Base-by-base conservation (phyloP, 305 asterid species). In the Fraxinus xanthoxyloides region DNA sequence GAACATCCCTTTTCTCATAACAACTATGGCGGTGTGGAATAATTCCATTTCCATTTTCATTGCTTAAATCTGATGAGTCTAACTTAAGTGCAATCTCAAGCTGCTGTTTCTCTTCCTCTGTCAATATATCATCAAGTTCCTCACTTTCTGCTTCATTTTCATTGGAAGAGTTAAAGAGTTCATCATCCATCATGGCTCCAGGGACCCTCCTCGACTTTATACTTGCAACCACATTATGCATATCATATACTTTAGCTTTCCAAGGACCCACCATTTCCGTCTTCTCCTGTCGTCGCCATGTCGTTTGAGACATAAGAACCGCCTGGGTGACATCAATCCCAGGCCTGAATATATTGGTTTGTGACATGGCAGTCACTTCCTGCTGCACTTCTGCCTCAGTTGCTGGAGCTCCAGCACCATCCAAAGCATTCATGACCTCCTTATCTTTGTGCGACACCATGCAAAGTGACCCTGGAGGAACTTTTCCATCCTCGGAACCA, bases 281-380 rank as follows among this genome's bases (percentile, higher is more conserved):
- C 82, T 88, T 92, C 89, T 96, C 99, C 83, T 86, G 90, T 80
- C 94, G 90, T 83, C 98, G 90, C 99, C 99, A 96, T 2, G 98
- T 93, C 32, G 86, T 86, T 84, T 96, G 99, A 65, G 98, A 95
- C 67, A 96, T 79, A 77, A 96, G 97, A 86, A 93, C 97, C 4
- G 98, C 98, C 82, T 93, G 89, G 2, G 99, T 96, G 46, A 96
- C 98, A 34, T 94, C 97, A 77, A 96, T 96, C n/a, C 99, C 99
- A 23, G 98, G 98, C 88, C 98, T 85, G 85, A 93, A 96, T 85
- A 96, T 94, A 82, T 91, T 94, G 8, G 97, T 96, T 88, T 93
- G 96, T 83, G 98, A 94, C 98, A 93, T 94, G 32, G 97, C 93
- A n/a, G 89, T 87, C 77, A 94, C 98, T 90, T 93, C 98, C 69